Evolutionary conservation across 2,329 filamentous ascomycete species (phyloP).

Genomic region (Diplodia seriata): DNA sequence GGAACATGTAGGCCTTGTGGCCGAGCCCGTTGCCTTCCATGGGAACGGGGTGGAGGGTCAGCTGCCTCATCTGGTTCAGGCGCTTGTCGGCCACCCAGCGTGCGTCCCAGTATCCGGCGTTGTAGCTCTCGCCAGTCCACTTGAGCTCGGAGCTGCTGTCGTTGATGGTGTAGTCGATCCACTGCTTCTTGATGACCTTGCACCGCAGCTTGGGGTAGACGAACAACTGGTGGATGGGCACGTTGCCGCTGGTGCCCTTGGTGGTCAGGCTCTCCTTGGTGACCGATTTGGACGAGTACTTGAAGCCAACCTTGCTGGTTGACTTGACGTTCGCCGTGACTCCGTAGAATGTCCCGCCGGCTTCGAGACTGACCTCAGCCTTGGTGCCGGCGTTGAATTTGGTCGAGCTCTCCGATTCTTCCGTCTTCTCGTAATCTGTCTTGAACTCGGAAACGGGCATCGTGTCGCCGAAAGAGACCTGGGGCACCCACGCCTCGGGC

Average conservation of each 20-base stretch:
- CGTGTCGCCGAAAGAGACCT: background rate
- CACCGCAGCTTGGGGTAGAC: background rate
- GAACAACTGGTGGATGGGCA: slow-evolving; percentile 4
- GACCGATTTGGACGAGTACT: background rate
- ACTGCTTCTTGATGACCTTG: slow-evolving; percentile 9
- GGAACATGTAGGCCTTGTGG: slow-evolving; percentile 1
- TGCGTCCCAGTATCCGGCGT: background rate
- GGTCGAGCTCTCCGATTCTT: background rate
- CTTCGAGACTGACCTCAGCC: background rate
- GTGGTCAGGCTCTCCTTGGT: slow-evolving; percentile 6
- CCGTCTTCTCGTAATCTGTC: background rate
- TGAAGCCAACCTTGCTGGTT: background rate
- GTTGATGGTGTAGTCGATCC: slow-evolving; percentile 16
- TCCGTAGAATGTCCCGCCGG: background rate
- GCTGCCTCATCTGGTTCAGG: background rate
- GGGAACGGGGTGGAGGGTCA: background rate
- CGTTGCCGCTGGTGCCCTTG: slow-evolving; percentile 1
- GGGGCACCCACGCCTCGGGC: slow-evolving; percentile 2
- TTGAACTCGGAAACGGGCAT: background rate
- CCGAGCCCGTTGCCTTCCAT: slow-evolving; percentile 5
- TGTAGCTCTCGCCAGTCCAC: slow-evolving; percentile 11
- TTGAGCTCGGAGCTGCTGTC: slow-evolving; percentile 10
- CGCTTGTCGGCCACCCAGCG: slow-evolving; percentile 4
- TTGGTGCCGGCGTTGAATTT: background rate
- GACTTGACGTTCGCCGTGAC: slow-evolving; percentile 3